Evolutionary conservation across 2,329 filamentous ascomycete genomes (phyloP).

Genomic region (Fusarium chuoi): DNA sequence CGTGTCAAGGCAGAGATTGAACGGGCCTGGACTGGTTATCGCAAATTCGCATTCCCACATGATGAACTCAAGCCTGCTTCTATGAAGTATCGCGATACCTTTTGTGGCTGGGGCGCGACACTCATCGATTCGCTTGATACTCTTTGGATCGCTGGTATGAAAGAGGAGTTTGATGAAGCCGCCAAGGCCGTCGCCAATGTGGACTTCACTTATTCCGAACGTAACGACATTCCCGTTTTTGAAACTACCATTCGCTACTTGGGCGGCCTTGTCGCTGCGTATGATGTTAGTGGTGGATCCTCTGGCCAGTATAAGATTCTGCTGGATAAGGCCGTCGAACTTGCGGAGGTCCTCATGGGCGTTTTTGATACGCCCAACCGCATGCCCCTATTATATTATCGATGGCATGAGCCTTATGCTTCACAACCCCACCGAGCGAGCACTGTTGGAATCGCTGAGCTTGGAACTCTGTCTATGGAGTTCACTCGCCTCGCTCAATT

Average conservation of each 20-base stretch:
- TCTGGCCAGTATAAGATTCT: conserved; percentile 70
- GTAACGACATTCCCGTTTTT: conserved; percentile 84
- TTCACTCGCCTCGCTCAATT: conserved; percentile 91
- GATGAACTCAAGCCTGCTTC: conserved; percentile 85
- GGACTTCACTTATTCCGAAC: conserved; percentile 80
- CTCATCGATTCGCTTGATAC: conserved; percentile 86
- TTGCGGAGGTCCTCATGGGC: conserved; percentile 83
- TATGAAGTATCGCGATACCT: conserved; percentile 77
- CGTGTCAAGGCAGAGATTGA: conserved; percentile 79
- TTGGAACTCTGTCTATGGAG: conserved; percentile 85
- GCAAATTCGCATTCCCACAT: conserved; percentile 80
- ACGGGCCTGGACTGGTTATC: conserved; percentile 86
- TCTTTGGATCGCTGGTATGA: conserved; percentile 85
- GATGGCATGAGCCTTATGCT: conserved; percentile 75
- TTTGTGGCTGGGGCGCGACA: conserved; percentile 92
- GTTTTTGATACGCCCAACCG: conserved; percentile 93
- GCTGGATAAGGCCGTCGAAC: conserved; percentile 80
- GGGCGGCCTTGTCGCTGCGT: conserved; percentile 85
- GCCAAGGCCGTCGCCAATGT: conserved; percentile 75
- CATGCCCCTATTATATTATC: conserved; percentile 86
- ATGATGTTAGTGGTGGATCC: conserved; percentile 79
- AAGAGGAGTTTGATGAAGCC: conserved; percentile 82
- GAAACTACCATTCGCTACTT: conserved; percentile 93
- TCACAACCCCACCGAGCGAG: conserved; percentile 72
- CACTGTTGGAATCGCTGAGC: conserved; percentile 71